Evolutionary conservation across 495 filamentous ascomycete species (phyloP).

Genomic region (Aspergillus kassunensis): DNA sequence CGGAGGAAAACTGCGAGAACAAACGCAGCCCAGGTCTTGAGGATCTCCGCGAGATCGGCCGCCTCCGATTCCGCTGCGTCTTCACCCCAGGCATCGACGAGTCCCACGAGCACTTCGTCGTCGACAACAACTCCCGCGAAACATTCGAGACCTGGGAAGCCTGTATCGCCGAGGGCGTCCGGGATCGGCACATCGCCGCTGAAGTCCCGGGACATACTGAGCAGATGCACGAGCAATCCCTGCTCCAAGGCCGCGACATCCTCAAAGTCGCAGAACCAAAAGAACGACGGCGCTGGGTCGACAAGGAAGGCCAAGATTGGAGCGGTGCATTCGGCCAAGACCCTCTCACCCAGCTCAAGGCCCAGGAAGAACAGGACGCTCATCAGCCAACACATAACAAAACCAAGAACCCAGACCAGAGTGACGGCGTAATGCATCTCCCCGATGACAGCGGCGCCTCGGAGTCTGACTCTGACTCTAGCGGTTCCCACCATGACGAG

Average conservation of each 20-base stretch:
- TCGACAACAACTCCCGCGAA: constrained; percentile 84
- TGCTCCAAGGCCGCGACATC: constrained; percentile 74
- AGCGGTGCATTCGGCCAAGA: constrained; percentile 76
- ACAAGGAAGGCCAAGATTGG: constrained; percentile 82
- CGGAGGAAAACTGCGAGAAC: constrained; percentile 58
- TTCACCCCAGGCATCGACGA: constrained; percentile 91
- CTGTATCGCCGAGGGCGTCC: constrained; percentile 79
- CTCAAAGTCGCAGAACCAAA: constrained; percentile 63
- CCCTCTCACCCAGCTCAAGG: constrained; percentile 52
- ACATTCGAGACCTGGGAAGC: constrained; percentile 95
- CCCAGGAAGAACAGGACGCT: constrained; percentile 40
- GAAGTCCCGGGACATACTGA: constrained; percentile 64
- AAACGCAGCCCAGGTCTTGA: constrained; percentile 59
- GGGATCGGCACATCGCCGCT: constrained; percentile 58
- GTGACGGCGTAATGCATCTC: background rate
- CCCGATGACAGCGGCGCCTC: background rate
- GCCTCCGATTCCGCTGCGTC: constrained; percentile 68
- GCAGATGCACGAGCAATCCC: constrained; percentile 71
- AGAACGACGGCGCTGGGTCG: constrained; percentile 74
- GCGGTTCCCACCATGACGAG: background rate
- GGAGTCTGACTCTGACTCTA: background rate
- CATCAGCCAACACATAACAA: background rate
- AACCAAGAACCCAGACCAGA: background rate
- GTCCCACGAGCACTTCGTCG: constrained; percentile 76
- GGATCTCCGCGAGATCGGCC: constrained; percentile 74